A percentile compares a stretch with the other conserved stretches of the same genome.
phyloP scores from a whole-genome alignment of 257 asterid species.

The Salvia splendens region DNA sequence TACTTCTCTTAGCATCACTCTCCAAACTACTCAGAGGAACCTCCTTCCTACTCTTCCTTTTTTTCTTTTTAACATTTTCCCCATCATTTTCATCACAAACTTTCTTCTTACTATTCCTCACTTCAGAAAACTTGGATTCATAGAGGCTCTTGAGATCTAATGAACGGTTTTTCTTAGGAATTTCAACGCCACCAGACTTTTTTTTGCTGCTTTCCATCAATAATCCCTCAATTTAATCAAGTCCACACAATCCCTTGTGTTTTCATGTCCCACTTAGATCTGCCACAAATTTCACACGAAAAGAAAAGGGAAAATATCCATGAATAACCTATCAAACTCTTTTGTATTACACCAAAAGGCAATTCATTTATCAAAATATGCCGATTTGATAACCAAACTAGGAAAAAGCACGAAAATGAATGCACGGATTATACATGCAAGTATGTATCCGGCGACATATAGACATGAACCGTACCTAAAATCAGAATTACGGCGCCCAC shows the following conservation, averaged over 20 bases:
- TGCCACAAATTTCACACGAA: constrained; percentile 51
- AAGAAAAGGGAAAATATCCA: constrained; percentile 30
- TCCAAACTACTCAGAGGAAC: constrained; percentile 54
- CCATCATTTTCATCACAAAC: constrained; percentile 39
- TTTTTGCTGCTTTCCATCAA: constrained; percentile 75
- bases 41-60: constrained; percentile 60
- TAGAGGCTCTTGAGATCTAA: constrained; percentile 84
- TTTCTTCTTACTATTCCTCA: constrained; percentile 39
- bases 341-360: constrained; percentile 31
- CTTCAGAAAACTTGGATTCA: constrained; percentile 50
- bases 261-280: constrained; percentile 66
- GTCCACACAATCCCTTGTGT: constrained; percentile 46
- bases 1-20: constrained; percentile 55
- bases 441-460: constrained; percentile 16
- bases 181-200: constrained; percentile 55
- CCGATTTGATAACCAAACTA: constrained; percentile 33
- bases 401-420: constrained; percentile 31
- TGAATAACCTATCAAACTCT: constrained; percentile 26
- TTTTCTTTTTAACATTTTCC: constrained; percentile 55
- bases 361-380: constrained; percentile 30
- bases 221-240: constrained; percentile 52
- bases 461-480: constrained; percentile 44
- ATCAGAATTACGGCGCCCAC: constrained; percentile 45
- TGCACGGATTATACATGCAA: constrained; percentile 41
- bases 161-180: constrained; percentile 70